Evolutionary conservation across 2,329 filamentous ascomycete species (phyloP).

Genomic region (Pseudocercospora pini-densiflorae): DNA sequence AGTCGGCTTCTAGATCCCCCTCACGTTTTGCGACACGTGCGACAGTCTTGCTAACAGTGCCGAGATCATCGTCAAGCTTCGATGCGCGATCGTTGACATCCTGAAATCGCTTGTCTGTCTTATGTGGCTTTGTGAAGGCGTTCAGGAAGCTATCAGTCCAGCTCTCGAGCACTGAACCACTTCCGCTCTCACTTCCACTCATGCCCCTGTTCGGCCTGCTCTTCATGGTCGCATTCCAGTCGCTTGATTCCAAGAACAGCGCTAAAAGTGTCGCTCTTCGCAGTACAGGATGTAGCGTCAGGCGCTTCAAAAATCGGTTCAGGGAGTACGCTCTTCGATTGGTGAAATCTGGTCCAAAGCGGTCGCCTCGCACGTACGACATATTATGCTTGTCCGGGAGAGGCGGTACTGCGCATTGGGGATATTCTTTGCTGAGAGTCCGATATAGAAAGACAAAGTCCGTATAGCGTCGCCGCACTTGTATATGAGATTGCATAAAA

Average conservation of each 20-base stretch:
- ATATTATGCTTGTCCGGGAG: conserved; percentile 99
- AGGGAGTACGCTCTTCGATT: conserved; percentile 85
- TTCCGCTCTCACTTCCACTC: conserved; percentile 48
- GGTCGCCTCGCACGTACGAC: conserved; percentile 96
- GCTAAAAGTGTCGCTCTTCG: conserved; percentile 82
- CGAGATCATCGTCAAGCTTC: conserved; percentile 92
- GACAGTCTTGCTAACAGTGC: conserved; percentile 94
- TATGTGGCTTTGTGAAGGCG: conserved; percentile 94
- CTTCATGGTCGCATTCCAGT: conserved; percentile 98
- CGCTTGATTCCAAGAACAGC: conserved; percentile 86
- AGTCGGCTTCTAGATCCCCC: conserved; percentile 83
- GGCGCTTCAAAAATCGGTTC: conserved; percentile 84
- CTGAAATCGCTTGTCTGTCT: conserved; percentile 90
- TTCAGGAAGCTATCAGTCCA: conserved; percentile 97
- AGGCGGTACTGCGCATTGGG: conserved; percentile 89
- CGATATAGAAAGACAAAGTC: conserved; percentile 98
- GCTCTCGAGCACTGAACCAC: conserved; percentile 83
- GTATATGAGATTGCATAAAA: conserved; percentile 80
- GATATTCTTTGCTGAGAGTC: conserved; percentile 82
- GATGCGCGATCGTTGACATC: conserved; percentile 91
- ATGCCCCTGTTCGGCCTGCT: conserved; percentile 69
- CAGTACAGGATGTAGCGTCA: conserved; percentile 86
- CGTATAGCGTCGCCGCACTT: conserved; percentile 88
- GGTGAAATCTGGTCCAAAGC: conserved; percentile 93
- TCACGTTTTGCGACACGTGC: conserved; percentile 87